phyloP scores from a whole-genome alignment of 1,284 basidiomycete species.

The Pholiota adiposa region DNA sequence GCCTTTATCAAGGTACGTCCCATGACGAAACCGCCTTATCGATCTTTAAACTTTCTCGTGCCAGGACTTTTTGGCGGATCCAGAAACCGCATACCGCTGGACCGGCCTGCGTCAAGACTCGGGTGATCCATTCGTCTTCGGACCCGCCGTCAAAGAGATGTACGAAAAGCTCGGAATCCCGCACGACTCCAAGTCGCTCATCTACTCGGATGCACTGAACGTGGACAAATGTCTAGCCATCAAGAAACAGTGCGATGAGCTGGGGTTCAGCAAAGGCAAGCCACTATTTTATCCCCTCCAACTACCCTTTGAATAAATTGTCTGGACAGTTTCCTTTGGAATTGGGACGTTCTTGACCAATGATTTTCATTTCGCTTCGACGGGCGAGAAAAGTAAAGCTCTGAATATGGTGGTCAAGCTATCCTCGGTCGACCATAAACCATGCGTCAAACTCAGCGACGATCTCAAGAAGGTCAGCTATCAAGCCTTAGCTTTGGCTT shows the following conservation, averaged over 20 bases:
- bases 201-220: constrained; percentile 84
- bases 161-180: constrained; percentile 74
- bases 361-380: constrained; percentile 72
- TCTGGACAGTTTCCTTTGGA: constrained; percentile 71
- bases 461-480: constrained; percentile 78
- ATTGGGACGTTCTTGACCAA: constrained; percentile 93
- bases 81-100: constrained; percentile 73
- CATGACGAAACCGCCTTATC: not conserved
- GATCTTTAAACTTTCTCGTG: not conserved
- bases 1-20: constrained; percentile 75
- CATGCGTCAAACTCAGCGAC: constrained; percentile 92
- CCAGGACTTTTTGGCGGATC: constrained; percentile 67
- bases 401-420: constrained; percentile 96
- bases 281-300: not conserved
- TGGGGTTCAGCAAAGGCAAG: constrained; percentile 73
- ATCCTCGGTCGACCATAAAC: constrained; percentile 68
- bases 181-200: constrained; percentile 67
- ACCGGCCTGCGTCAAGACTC: constrained; percentile 89
- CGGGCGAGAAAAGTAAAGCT: constrained; percentile 72
- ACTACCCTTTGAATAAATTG: not conserved
- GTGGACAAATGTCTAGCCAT: constrained; percentile 74
- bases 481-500: not conserved
- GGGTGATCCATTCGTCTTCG: constrained; percentile 84
- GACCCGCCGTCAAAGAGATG: constrained; percentile 68
- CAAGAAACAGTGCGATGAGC: constrained; percentile 70